Evolutionary conservation across 2,329 filamentous ascomycete species (phyloP).

Genomic region (Cordyceps javanica): DNA sequence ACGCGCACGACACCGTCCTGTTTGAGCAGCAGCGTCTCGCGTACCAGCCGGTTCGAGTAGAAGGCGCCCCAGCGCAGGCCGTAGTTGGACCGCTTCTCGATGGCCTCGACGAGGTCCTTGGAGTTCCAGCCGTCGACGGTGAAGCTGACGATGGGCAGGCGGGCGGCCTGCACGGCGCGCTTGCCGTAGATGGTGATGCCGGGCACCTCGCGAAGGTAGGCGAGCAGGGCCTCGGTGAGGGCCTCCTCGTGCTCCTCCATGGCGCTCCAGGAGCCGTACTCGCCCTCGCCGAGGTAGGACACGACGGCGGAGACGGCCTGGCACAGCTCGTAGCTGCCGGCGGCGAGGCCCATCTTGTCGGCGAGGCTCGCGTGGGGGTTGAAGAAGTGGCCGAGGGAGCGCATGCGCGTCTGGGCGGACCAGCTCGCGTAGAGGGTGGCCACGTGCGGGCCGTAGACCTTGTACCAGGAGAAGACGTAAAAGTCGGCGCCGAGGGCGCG

Average conservation of each 20-base stretch:
- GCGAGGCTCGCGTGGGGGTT: slow-evolving; percentile 54
- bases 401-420: slow-evolving; percentile 48
- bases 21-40: slow-evolving; percentile 51
- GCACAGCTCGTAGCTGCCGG: slow-evolving; percentile 63
- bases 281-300: slow-evolving; percentile 48
- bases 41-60: slow-evolving; percentile 58
- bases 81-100: slow-evolving; percentile 52
- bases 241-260: slow-evolving; percentile 54
- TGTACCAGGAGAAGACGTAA: slow-evolving; percentile 78
- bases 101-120: slow-evolving; percentile 52
- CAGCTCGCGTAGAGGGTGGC: slow-evolving; percentile 62
- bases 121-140: slow-evolving; percentile 50
- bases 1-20: slow-evolving; percentile 59
- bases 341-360: slow-evolving; percentile 60
- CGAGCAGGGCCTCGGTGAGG: slow-evolving; percentile 53
- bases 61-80: slow-evolving; percentile 64
- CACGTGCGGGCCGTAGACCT: slow-evolving; percentile 73
- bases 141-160: slow-evolving; percentile 65
- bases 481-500: slow-evolving; percentile 64
- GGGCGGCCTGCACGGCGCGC: slow-evolving; percentile 33
- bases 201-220: slow-evolving; percentile 46
- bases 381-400: slow-evolving; percentile 60
- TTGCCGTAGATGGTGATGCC: slow-evolving; percentile 55
- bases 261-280: slow-evolving; percentile 37
- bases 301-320: slow-evolving; percentile 56